A percentile compares a stretch with the other conserved stretches of the same genome.
Conservation (phyloP, 768 basidiomycete species). For the Candolleomyces aberdarensis region DNA sequence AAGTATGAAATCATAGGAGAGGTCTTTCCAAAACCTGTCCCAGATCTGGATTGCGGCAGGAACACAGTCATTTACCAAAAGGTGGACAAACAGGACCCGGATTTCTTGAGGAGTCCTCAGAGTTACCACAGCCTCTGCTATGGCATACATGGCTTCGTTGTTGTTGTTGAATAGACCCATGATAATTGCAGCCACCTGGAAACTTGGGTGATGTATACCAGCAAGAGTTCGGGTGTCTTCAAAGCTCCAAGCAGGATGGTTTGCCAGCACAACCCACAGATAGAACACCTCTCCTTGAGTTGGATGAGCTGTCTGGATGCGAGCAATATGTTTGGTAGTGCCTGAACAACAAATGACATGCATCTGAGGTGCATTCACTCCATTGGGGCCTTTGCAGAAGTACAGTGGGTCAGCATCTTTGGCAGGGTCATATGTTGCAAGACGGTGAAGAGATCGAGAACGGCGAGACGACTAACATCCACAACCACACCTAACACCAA, state of each 20-base stretch:
- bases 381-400: conserved; percentile 4
- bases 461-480: too few relatives aligned
- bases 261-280: conserved; percentile 23
- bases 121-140: conserved; percentile 30
- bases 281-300: conserved; percentile 33
- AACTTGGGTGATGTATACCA: conserved; percentile 11
- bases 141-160: conserved; percentile 20
- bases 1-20: conserved; percentile 13
- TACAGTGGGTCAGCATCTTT: not conserved
- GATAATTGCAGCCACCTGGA: conserved; percentile 17
- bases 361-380: conserved; percentile 17
- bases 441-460: not conserved
- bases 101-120: conserved; percentile 33
- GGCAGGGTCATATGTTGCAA: not conserved
- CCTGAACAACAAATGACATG: not conserved
- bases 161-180: conserved; percentile 15
- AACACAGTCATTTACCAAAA: conserved; percentile 32
- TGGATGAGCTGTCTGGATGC: conserved; percentile 20
- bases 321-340: conserved; percentile 16
- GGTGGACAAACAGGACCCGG: conserved; percentile 34
- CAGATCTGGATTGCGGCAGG: conserved; percentile 11
- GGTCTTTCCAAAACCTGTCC: conserved; percentile 2
- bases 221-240: conserved; percentile 19
- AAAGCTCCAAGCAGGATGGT: conserved; percentile 10
- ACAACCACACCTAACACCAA: too few relatives aligned